Evolutionary conservation across 2,329 filamentous ascomycete species (phyloP).

Genomic region (Curvularia sp.): DNA sequence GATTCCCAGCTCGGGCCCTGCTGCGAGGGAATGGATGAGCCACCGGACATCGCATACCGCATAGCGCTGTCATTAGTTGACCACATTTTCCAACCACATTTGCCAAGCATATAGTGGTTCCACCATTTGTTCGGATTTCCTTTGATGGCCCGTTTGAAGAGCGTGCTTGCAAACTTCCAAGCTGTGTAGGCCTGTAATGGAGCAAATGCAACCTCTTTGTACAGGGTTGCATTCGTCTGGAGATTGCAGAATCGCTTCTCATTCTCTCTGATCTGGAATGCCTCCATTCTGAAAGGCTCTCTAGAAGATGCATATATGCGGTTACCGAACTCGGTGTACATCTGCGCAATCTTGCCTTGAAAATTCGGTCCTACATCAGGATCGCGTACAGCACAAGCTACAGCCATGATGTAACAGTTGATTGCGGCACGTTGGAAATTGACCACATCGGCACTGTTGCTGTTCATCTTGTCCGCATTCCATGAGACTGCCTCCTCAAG

Average conservation of each 20-base stretch:
- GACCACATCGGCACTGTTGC: slow-evolving; percentile 75
- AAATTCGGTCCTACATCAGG: slow-evolving; percentile 63
- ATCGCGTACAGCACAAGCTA: slow-evolving; percentile 66
- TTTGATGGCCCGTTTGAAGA: slow-evolving; percentile 66
- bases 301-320: slow-evolving; percentile 73
- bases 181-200: slow-evolving; percentile 66
- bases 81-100: slow-evolving; percentile 77
- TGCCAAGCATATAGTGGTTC: slow-evolving; percentile 72
- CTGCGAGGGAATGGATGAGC: slow-evolving; percentile 34
- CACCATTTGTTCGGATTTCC: slow-evolving; percentile 70
- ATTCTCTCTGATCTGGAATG: slow-evolving; percentile 66
- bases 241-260: slow-evolving; percentile 68
- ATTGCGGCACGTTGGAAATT: slow-evolving; percentile 80
- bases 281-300: slow-evolving; percentile 71
- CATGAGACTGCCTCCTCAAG: slow-evolving; percentile 86
- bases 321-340: slow-evolving; percentile 73
- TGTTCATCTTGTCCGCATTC: slow-evolving; percentile 92
- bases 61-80: slow-evolving; percentile 53
- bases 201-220: slow-evolving; percentile 64
- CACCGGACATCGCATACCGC: slow-evolving; percentile 41
- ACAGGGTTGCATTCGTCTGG: slow-evolving; percentile 57
- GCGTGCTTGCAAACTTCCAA: slow-evolving; percentile 69
- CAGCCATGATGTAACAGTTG: slow-evolving; percentile 76
- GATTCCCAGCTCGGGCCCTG: slow-evolving; percentile 49
- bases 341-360: slow-evolving; percentile 65